Evolutionary conservation across 2,329 filamentous ascomycete genomes (phyloP).

Genomic region (Escovopsis weberi): DNA sequence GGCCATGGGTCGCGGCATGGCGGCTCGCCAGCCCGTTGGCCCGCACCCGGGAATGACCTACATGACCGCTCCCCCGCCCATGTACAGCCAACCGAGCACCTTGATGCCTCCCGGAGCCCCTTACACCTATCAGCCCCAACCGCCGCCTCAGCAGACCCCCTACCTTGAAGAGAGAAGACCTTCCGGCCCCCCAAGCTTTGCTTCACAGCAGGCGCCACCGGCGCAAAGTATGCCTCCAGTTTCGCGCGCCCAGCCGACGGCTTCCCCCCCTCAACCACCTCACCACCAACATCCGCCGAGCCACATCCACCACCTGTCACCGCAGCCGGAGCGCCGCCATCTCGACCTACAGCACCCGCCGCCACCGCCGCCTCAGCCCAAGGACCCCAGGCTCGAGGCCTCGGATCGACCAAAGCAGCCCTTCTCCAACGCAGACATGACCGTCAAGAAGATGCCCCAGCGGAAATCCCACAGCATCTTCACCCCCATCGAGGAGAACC

Average conservation of each 20-base stretch:
- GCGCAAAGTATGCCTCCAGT: slow-evolving; percentile 31
- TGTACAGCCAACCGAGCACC: slow-evolving; percentile 25
- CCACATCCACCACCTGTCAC: slow-evolving; percentile 33
- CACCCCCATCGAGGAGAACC: slow-evolving; percentile 87
- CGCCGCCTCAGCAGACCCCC: slow-evolving; percentile 35
- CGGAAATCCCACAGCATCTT: slow-evolving; percentile 88
- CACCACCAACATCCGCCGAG: slow-evolving; percentile 35
- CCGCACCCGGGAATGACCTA: slow-evolving; percentile 55
- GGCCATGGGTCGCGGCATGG: slow-evolving; percentile 52
- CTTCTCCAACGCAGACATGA: slow-evolving; percentile 34
- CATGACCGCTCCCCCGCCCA: slow-evolving; percentile 62
- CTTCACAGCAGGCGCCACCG: slow-evolving; percentile 37
- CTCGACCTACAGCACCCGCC: slow-evolving; percentile 35
- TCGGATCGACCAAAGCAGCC: slow-evolving; percentile 31
- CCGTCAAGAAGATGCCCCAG: slow-evolving; percentile 51
- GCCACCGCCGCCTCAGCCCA: slow-evolving; percentile 35
- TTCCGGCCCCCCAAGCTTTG: slow-evolving; percentile 53
- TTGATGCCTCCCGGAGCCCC: slow-evolving; percentile 25
- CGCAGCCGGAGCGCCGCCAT: slow-evolving; percentile 26
- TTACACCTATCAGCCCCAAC: slow-evolving; percentile 20
- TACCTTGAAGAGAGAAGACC: slow-evolving; percentile 67
- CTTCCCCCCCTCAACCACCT: slow-evolving; percentile 42
- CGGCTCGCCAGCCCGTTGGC: slow-evolving; percentile 46
- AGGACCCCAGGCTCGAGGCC: slow-evolving; percentile 23
- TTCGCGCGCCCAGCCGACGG: slow-evolving; percentile 33